Percentiles rank a stretch among this genome's conserved stretches.
These are phyloP conservation scores for Mentha longifolia DNA, from an alignment of 257 asterid genomes.

Conservation along the genomic window DNA sequence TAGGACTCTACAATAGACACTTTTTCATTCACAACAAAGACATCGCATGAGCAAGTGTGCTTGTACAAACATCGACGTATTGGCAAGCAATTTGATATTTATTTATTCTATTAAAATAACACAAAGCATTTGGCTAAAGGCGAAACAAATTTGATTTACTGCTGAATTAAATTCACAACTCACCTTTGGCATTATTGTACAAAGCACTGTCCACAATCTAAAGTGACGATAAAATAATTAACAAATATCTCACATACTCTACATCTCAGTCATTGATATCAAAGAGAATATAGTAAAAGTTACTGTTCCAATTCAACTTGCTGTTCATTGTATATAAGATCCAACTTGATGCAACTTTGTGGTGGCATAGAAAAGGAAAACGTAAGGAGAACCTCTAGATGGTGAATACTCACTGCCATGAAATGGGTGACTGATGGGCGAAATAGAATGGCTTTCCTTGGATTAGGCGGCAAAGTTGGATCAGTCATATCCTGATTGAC, in stretches of 20 bases:
- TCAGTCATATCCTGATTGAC: conserved; percentile 86
- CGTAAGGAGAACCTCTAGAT: conserved; percentile 24
- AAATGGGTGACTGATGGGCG: conserved; percentile 90
- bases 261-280: conserved; percentile 12
- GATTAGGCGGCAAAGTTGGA: conserved; percentile 91
- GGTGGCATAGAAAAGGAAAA: conserved; percentile 27
- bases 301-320: conserved; percentile 14
- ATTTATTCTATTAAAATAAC: conserved; percentile 1
- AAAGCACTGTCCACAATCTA: conserved; percentile 2
- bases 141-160: background rate
- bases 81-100: background rate
- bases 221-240: background rate
- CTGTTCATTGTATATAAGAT: conserved; percentile 7
- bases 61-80: conserved; percentile 8
- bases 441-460: conserved; percentile 85
- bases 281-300: background rate
- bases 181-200: conserved; percentile 17
- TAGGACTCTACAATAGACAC: background rate
- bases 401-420: conserved; percentile 75
- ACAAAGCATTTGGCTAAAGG: too few relatives aligned
- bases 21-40: background rate
- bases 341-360: conserved; percentile 25
- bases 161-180: conserved; percentile 23
- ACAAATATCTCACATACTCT: background rate
- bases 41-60: background rate